Base-by-base conservation (phyloP, 176 grass and related monocot species). In the Oryza australiensis region DNA sequence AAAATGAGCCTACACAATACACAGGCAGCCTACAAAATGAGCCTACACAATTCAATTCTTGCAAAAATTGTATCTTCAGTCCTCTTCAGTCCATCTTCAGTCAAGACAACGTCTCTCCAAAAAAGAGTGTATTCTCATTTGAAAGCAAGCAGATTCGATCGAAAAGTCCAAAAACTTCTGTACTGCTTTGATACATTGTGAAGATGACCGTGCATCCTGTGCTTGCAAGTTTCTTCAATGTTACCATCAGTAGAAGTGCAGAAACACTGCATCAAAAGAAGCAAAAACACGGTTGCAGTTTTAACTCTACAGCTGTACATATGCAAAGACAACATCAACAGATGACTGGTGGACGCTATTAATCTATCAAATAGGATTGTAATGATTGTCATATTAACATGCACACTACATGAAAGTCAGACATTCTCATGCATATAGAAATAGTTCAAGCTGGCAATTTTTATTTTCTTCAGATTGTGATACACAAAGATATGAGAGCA, bases 131-230 rank as follows among this genome's bases (percentile, higher is more conserved):
- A 70, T 94, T 98, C 59, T 92, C 95, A 84, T 98, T 93, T 80
- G 95, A 98, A 79, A 98, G 95, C 42, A 98, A 85, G 78, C 95
- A 98, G 85, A 98, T 98, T 68, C 92, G 89, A 68, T 98, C 95
- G 11, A 98, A 98, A 82, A 98, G 88, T 62, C 95, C 95, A 87
- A 98, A 98, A 78, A 98, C 95, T 70, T 98, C 92, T 24, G 95
- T 98, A 79, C 95, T 98, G 74, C 95, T 98, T 81, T 98, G 95
- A 74, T 94, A 94, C 95, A 98, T 98, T 60, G 95, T 98, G 86
- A 98, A 98, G 57, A 98, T 91, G 77, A 98, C 64, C 0, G 92
- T 98, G 88, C 95, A 98, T n/a, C 95, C 95, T 20, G 95, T 98
- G 85, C 95, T 98, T 68, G 95, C 95, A 79, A 98, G 90, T 88